Percentiles rank a stretch among this genome's conserved stretches.
These are phyloP conservation scores for Petunia secreta DNA, from an alignment of 257 asterid genomes.

Conservation along the genomic window DNA sequence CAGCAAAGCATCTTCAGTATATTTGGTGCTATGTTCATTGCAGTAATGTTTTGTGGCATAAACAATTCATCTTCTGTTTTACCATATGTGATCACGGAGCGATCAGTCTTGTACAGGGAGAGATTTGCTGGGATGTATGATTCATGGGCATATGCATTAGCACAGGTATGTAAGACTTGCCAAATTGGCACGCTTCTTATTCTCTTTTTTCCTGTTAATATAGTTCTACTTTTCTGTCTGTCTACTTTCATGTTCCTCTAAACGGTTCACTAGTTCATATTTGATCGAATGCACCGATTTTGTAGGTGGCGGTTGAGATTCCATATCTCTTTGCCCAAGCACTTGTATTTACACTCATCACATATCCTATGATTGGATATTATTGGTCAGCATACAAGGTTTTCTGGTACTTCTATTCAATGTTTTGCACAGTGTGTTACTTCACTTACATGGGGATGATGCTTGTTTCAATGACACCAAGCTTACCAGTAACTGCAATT, in stretches of 20 bases:
- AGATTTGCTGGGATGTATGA: slow-evolving; percentile 56
- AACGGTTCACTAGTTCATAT: no score
- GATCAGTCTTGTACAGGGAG: slow-evolving; percentile 53
- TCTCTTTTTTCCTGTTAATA: not conserved
- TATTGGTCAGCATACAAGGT: slow-evolving; percentile 45
- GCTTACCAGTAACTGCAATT: slow-evolving; percentile 46
- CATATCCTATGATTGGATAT: slow-evolving; percentile 61
- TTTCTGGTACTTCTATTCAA: slow-evolving; percentile 49
- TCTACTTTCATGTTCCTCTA: not conserved
- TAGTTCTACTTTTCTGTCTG: not conserved
- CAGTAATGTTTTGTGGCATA: slow-evolving; percentile 50
- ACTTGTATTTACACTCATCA: slow-evolving; percentile 37
- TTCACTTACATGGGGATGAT: slow-evolving; percentile 57
- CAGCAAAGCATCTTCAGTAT: slow-evolving; percentile 53
- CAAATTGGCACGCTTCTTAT: not conserved
- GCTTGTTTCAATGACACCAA: slow-evolving; percentile 53
- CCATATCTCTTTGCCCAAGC: slow-evolving; percentile 53
- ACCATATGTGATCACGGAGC: slow-evolving; percentile 48
- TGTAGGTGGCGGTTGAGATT: slow-evolving; percentile 50
- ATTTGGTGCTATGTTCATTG: slow-evolving; percentile 46
- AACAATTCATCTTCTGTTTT: slow-evolving; percentile 47
- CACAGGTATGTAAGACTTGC: slow-evolving; percentile 43
- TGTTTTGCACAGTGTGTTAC: slow-evolving; percentile 48
- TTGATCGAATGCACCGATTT: not conserved
- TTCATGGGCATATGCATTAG: slow-evolving; percentile 53